Evolutionary conservation across 2,329 filamentous ascomycete species (phyloP), one percentile per base, ranked within the genome.

Genomic region (Sporothrix sp.): DNA sequence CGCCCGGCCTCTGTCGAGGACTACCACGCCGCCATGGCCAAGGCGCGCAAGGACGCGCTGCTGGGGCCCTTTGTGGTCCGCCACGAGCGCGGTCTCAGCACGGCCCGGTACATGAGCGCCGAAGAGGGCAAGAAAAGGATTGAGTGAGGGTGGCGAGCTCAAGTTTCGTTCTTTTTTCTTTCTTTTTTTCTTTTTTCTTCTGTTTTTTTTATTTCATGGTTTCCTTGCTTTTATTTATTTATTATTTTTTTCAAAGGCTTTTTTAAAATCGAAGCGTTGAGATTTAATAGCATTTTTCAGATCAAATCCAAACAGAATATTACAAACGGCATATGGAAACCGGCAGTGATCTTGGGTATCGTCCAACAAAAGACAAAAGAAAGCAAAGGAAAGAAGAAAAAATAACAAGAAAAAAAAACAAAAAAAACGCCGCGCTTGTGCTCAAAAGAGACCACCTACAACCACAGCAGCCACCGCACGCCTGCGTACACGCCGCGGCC

Each of bases 61-160:
- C 76, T 97, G 43, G 93, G 93, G 3, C 70, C 78, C 13, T 78
- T 95, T 54, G 76, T 94, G 20, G 73, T 77, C 25, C 71, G 73
- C 43, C 89, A 95, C 63, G 87, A 95, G 67, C 76, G 90, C 14
- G 88, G 89, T 3, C 78, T 87, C 55, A 95, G 88, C 68, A 87
- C 86, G 57, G 84, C 85, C 38, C 76, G 87, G 55, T 83, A 94
- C 59, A 77, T 87, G 28, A 93, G 85, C 59, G 80, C 94, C 50
- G 93, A 98, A 66, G 93, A 98, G 69, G 93, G 93, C 48, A 98
- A 98, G 78, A 98, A 96, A 78, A 87, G 93, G 65, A 94, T 95
- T 62, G 93, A 98, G 65, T 90, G 21, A 8, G 11, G 11, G 4
- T 38, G 16, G 14, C 18, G 20, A 14, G n/a, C 14, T 9, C 14